Base-by-base conservation (phyloP, 208 protist species). In the Leishmania amazonensis region DNA sequence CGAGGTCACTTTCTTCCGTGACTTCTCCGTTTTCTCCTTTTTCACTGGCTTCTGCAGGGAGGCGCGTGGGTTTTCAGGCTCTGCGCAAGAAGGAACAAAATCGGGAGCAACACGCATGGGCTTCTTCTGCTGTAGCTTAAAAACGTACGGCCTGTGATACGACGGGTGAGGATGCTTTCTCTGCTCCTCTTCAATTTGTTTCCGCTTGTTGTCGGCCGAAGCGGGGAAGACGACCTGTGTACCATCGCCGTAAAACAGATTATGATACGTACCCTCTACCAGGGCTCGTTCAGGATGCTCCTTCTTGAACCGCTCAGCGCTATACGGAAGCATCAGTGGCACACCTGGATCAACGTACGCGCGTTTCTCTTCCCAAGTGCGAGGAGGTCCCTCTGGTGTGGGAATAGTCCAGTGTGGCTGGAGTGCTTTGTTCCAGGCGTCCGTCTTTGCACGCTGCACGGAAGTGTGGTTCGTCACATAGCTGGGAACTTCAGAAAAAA, bases 61-160 rank as follows among this genome's bases (percentile, higher is more conserved):
- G 31, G 11, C 15, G 17, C 31, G 76, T 15, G 84, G 82, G 58
- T 87, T 68, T 11, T 87, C 76, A 11, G 89, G 87, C 13, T 85
- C 76, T 40, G 94, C 94, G 85, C 94, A 97, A 6, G 90, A 81
- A 28, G 92, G 94, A 81, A 94, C 92, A 86, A 97, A 97, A 84
- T 96, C 89, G 6, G 80, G 71, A 49, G 84, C 9, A 54, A 97
- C 94, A 71, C 88, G 93, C 81, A 92, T 79, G 11, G 81, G 49
- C 65, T 89, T 89, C 54, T 79, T 81, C 31, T 80, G 67, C 28
- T 75, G 19, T 11, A 81, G 81, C 9, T 94, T 81, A 75, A 88
- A 88, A 9, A 31, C 54, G 42, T 58, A 60, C 53, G 78, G 74
- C 40, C 75, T 68, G 40, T 75, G 81, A 38, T 81, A 89, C 2